Conservation (phyloP, 805 yeast genomes). For the Monosporozyma siamensis region DNA sequence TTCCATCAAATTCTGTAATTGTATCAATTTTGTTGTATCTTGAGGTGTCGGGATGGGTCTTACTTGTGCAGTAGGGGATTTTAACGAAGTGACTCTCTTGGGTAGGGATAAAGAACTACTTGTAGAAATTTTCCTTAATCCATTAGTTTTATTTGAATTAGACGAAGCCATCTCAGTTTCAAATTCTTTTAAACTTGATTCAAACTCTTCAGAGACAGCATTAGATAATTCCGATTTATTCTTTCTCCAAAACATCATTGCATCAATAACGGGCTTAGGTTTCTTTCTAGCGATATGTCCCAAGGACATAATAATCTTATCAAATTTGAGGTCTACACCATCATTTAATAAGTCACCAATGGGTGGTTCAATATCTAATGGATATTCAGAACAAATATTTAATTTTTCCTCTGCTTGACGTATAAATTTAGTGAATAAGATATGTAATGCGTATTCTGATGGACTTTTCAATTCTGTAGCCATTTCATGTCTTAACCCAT, state of each 20-base stretch:
- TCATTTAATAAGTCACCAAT: constrained; percentile 69
- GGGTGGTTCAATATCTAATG: constrained; percentile 63
- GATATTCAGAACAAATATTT: constrained; percentile 55
- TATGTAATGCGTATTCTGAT: constrained; percentile 87
- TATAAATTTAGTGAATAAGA: constrained; percentile 90
- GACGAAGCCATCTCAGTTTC: constrained; percentile 10
- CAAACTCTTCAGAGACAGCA: constrained; percentile 46
- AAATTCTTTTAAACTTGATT: constrained; percentile 33
- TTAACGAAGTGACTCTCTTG: constrained; percentile 43
- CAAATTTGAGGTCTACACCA: constrained; percentile 81
- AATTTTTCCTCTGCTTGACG: constrained; percentile 86
- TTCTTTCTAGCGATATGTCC: constrained; percentile 85
- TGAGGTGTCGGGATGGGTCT: constrained; percentile 10
- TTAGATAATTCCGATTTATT: constrained; percentile 81
- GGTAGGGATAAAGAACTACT: constrained; percentile 32
- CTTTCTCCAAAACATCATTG: constrained; percentile 97
- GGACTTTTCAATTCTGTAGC: constrained; percentile 58
- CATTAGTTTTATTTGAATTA: constrained; percentile 16
- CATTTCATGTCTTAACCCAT: constrained; percentile 29
- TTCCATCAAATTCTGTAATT: constrained; percentile 32
- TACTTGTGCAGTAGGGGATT: constrained; percentile 27
- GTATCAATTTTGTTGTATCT: constrained; percentile 54
- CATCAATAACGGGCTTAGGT: constrained; percentile 93
- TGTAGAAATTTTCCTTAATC: constrained; percentile 15
- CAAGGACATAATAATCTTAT: constrained; percentile 71